A percentile compares a stretch with the other conserved stretches of the same genome.
phyloP scores from a whole-genome alignment of 1,139 yeast species.

The Lodderomyces orthopsilosis region DNA sequence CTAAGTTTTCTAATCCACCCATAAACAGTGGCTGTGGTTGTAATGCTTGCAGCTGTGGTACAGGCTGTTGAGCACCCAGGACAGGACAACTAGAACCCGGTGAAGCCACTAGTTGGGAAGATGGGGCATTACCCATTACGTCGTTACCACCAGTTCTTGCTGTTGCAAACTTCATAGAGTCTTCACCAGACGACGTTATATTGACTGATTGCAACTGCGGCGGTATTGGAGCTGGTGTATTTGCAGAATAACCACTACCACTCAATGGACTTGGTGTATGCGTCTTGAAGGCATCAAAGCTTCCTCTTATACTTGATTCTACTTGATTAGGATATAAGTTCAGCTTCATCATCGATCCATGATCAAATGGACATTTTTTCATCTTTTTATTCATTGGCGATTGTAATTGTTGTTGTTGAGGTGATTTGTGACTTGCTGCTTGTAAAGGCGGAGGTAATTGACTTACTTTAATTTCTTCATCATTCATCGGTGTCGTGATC shows the following conservation, averaged over 20 bases:
- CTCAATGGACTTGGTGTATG: conserved; percentile 11
- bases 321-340: conserved; percentile 18
- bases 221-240: conserved; percentile 6
- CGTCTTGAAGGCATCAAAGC: conserved; percentile 6
- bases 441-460: conserved; percentile 6
- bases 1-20: conserved; percentile 7
- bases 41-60: too few relatives aligned
- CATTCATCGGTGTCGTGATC: conserved; percentile 24
- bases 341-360: conserved; percentile 18
- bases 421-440: conserved; percentile 1
- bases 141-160: background rate
- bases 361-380: conserved; percentile 36
- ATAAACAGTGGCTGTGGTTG: conserved; percentile 1
- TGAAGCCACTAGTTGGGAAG: background rate
- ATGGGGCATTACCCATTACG: conserved; percentile 3
- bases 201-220: background rate
- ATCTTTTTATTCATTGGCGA: conserved; percentile 8
- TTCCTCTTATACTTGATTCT: conserved; percentile 28
- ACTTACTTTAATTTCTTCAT: conserved; percentile 12
- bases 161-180: background rate
- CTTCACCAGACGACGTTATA: background rate
- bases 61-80: background rate
- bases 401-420: background rate
- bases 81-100: background rate
- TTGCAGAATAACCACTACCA: background rate